These are phyloP conservation scores for Boechera stricta DNA, from an alignment of 345 rosid genomes.

Conservation along the genomic window DNA sequence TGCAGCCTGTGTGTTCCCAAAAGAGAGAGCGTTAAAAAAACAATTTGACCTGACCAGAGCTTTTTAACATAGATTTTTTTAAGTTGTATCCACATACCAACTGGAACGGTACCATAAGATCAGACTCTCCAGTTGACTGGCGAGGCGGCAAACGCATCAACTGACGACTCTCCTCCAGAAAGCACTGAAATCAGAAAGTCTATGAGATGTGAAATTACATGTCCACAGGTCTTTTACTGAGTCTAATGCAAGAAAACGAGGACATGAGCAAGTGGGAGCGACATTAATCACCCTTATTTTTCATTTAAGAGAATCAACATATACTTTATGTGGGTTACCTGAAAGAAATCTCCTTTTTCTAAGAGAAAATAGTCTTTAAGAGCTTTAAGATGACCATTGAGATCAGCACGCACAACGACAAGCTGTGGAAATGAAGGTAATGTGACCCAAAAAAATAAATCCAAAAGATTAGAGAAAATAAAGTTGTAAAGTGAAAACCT, in stretches of 20 bases:
- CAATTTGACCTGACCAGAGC: neutral
- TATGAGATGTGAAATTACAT: slow-evolving; percentile 24
- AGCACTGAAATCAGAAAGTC: slow-evolving; percentile 62
- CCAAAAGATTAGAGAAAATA: slow-evolving; percentile 11
- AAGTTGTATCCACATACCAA: slow-evolving; percentile 60
- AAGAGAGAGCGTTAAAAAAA: slow-evolving; percentile 21
- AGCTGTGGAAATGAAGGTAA: slow-evolving; percentile 63
- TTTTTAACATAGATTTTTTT: neutral
- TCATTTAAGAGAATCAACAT: neutral
- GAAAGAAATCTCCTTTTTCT: slow-evolving; percentile 98
- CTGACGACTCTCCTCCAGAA: slow-evolving; percentile 94
- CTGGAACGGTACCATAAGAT: slow-evolving; percentile 96
- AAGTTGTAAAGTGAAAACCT: slow-evolving; percentile 60
- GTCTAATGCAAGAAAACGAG: slow-evolving; percentile 3
- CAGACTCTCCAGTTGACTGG: slow-evolving; percentile 96
- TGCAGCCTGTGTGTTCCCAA: slow-evolving; percentile 75
- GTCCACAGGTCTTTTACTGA: slow-evolving; percentile 13
- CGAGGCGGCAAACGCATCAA: slow-evolving; percentile 98
- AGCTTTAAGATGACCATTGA: slow-evolving; percentile 95
- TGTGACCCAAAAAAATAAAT: slow-evolving; percentile 12
- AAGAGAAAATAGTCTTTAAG: slow-evolving; percentile 94
- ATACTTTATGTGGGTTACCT: slow-evolving; percentile 54
- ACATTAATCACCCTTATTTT: slow-evolving; percentile 13
- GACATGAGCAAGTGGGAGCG: slow-evolving; percentile 1
- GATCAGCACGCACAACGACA: slow-evolving; percentile 90